phyloP scores from a whole-genome alignment of 2,329 filamentous ascomycete species.

The Verticillium alfalfae region DNA sequence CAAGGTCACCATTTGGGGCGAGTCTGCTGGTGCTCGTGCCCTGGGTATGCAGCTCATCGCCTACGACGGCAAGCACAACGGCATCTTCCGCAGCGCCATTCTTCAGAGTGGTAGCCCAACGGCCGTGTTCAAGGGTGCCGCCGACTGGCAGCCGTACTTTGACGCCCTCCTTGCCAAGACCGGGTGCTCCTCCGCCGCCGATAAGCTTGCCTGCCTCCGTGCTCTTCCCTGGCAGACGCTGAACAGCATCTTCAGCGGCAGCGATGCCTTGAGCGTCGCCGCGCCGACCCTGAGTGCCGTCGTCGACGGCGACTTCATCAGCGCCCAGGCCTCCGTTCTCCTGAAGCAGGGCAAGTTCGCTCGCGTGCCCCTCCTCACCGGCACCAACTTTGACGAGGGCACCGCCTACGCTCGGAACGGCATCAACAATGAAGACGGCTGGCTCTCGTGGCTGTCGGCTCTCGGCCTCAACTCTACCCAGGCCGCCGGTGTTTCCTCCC shows the following conservation, averaged over 20 bases:
- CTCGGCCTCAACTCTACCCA: slow-evolving; percentile 15
- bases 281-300: slow-evolving; percentile 14
- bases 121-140: slow-evolving; percentile 13
- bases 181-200: slow-evolving; percentile 8
- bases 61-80: slow-evolving; percentile 46
- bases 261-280: slow-evolving; percentile 9
- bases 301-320: slow-evolving; percentile 35
- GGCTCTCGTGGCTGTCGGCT: slow-evolving; percentile 31
- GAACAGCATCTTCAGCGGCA: slow-evolving; percentile 20
- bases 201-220: slow-evolving; percentile 23
- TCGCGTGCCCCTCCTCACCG: slow-evolving; percentile 57
- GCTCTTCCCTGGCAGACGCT: slow-evolving; percentile 21
- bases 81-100: slow-evolving; percentile 48
- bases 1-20: slow-evolving; percentile 47
- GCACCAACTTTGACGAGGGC: slow-evolving; percentile 62
- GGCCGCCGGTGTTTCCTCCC: slow-evolving; percentile 27
- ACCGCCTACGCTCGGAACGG: slow-evolving; percentile 46
- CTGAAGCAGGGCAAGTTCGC: slow-evolving; percentile 55
- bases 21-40: slow-evolving; percentile 46
- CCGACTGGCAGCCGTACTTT: slow-evolving; percentile 12
- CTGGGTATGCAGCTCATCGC: slow-evolving; percentile 45
- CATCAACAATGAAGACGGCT: slow-evolving; percentile 50
- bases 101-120: slow-evolving; percentile 38
- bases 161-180: slow-evolving; percentile 9
- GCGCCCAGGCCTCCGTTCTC: slow-evolving; percentile 38